Base-by-base conservation (phyloP, 768 basidiomycete genomes). In the Naematelia aurantialba region DNA sequence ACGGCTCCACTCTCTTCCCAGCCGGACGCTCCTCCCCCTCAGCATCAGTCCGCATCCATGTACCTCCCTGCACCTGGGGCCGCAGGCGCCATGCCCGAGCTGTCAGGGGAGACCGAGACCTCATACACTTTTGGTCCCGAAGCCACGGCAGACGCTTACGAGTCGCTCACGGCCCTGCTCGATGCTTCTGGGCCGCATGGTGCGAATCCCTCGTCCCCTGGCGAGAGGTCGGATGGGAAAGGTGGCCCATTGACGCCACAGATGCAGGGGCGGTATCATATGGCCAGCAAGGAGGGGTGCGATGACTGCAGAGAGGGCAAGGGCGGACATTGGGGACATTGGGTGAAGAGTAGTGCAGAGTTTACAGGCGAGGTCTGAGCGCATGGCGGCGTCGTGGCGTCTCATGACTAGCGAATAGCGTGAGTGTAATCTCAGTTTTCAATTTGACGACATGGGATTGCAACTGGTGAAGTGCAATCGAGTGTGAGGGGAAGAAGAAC, bases 131-230 rank as follows among this genome's bases (percentile, higher is more conserved):
- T 39, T 39, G 34, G 34, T 39, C 34, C 34, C 8, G 34, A 39
- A 8, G 34, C 34, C 34, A 39, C 34, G 17, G 34, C 52, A 17
- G 52, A 52, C 19, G 52, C 58, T 55, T 25, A 56, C 46, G 55
- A 44, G 45, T 56, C 55, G n/a, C 22, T 56, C 5, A 17, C 45
- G 17, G 55, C 55, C 1, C 47, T 56, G 1, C 29, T 56, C 14
- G 45, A 44, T 13, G 55, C 55, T 13, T 52, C 50, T 17, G 22
- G 29, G 19, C 17, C 24, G 19, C 17, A 27, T 12, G 50, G 50
- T 1, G 46, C 19, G 12, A 25, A 52, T 11, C 50, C 50, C 19
- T n/a, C 21, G 11, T 25, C 22, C 17, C 50, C 50, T 21, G 50
- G 50, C 5, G 50, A 25, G 24, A 25, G 50, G 13, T 52, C 50